Base-by-base conservation (phyloP, 2,329 filamentous ascomycete genomes). In the Chrysoporthe puriensis region DNA sequence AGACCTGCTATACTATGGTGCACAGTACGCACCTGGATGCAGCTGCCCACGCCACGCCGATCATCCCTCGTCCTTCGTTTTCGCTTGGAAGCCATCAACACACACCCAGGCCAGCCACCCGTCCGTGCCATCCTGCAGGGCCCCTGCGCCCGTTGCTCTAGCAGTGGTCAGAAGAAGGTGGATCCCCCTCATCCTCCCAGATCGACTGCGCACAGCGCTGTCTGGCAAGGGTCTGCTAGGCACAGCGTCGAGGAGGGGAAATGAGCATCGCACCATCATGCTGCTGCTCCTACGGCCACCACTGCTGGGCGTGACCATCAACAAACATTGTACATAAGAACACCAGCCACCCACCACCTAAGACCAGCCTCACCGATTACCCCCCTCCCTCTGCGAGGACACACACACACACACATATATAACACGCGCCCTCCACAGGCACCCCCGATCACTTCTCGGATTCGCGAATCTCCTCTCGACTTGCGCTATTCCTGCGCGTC, bases 261-360 rank as follows among this genome's bases (percentile, higher is more conserved):
- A 68, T 68, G 66, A 66, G 57, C 64, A 63, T 68, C 36, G 66
- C 63, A 61, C 66, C 66, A 68, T 62, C 63, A 66, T 68, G 58
- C 66, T 14, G 50, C 26, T 21, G 26, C n/a, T 21, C 9, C 50
- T 2, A 9, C n/a, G 21, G 26, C 50, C n/a, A 11, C n/a, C n/a
- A 7, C 16, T 60, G 57, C n/a, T 44, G 57, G 13, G 36, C 36
- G 21, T 60, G 57, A 26, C n/a, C 21, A 34, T 42, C 56, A 58
- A 58, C 56, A 58, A 58, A 42, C 34, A 54, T 32, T 42, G 58
- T 54, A 48, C 48, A 66, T 43, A 62, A 57, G 32, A 66, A 66
- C 13, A 54, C 26, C 26, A 26, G 26, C 26, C 26, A 26, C 26
- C 26, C 26, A 26, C 26, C 26, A 40, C 36, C 36, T 2, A 4